These are phyloP conservation scores for Globisporangium viniferum DNA, from an alignment of 352 stramenopile genomes.

Conservation along the genomic window DNA sequence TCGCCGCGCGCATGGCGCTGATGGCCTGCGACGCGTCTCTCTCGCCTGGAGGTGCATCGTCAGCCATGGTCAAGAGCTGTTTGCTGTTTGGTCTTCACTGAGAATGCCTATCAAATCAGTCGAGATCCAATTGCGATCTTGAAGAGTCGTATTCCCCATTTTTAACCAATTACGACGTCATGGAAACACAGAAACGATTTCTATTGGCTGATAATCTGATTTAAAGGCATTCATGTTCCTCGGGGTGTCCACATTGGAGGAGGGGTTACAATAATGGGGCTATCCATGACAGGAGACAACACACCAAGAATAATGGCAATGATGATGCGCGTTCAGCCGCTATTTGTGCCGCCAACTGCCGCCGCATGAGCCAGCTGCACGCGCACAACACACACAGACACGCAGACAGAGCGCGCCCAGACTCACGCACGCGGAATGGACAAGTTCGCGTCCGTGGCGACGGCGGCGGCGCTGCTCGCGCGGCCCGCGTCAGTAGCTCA, in stretches of 20 bases:
- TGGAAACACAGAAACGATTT: too few species aligned
- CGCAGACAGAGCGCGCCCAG: too few species aligned
- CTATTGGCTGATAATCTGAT: not conserved
- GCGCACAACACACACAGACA: too few species aligned
- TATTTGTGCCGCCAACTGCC: not conserved
- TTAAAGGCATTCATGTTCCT: not conserved
- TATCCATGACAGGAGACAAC: not conserved
- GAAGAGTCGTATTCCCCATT: not conserved
- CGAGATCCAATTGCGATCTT: slow-evolving; percentile 1
- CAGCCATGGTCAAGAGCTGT: not conserved
- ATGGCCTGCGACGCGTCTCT: slow-evolving; percentile 31
- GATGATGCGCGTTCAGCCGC: not conserved
- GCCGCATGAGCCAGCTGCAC: not conserved
- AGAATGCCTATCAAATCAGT: not conserved
- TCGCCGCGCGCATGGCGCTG: slow-evolving; percentile 50
- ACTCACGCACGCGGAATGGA: slow-evolving; percentile 5
- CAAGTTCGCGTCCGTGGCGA: slow-evolving; percentile 14
- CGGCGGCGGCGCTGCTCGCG: slow-evolving; percentile 8
- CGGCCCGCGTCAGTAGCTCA: not conserved
- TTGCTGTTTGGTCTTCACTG: not conserved
- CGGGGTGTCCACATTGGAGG: not conserved
- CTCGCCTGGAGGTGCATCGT: not conserved
- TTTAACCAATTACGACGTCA: not conserved
- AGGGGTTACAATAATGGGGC: not conserved
- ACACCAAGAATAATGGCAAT: not conserved